phyloP scores from a whole-genome alignment of 2,329 filamentous ascomycete genomes.

The Daldinia sp. region DNA sequence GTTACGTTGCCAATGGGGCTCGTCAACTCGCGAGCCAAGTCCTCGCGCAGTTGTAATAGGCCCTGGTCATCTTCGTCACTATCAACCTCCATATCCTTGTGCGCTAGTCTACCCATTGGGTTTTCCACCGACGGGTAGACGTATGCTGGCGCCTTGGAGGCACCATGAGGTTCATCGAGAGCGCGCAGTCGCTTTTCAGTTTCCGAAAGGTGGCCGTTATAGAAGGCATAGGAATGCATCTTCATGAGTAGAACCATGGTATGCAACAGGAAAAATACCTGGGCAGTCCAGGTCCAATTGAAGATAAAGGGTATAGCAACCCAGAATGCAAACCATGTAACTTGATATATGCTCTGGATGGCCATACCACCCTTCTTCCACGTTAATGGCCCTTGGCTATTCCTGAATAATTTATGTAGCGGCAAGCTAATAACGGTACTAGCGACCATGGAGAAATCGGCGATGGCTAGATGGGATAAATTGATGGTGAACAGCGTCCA shows the following conservation, averaged over 20 bases:
- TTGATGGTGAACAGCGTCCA: slow-evolving; percentile 91
- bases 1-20: slow-evolving; percentile 90
- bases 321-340: slow-evolving; percentile 84
- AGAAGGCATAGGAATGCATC: slow-evolving; percentile 98
- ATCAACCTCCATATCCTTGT: slow-evolving; percentile 53
- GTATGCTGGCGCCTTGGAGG: slow-evolving; percentile 77
- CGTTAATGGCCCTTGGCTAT: slow-evolving; percentile 65
- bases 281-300: slow-evolving; percentile 95
- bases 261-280: slow-evolving; percentile 94
- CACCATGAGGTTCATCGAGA: slow-evolving; percentile 81
- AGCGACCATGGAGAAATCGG: slow-evolving; percentile 86
- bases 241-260: slow-evolving; percentile 96
- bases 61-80: slow-evolving; percentile 58
- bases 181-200: slow-evolving; percentile 83
- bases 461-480: slow-evolving; percentile 85
- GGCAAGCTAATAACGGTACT: slow-evolving; percentile 79
- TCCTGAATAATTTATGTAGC: slow-evolving; percentile 76
- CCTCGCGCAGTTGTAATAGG: slow-evolving; percentile 80
- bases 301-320: slow-evolving; percentile 85
- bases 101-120: slow-evolving; percentile 55
- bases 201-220: slow-evolving; percentile 94
- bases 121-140: slow-evolving; percentile 77
- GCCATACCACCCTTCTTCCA: slow-evolving; percentile 85
- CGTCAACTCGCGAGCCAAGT: slow-evolving; percentile 89
- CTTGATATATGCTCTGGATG: slow-evolving; percentile 85